Evolutionary conservation across 257 asterid genomes (phyloP).

Genomic region (Nicotiana paniculata): DNA sequence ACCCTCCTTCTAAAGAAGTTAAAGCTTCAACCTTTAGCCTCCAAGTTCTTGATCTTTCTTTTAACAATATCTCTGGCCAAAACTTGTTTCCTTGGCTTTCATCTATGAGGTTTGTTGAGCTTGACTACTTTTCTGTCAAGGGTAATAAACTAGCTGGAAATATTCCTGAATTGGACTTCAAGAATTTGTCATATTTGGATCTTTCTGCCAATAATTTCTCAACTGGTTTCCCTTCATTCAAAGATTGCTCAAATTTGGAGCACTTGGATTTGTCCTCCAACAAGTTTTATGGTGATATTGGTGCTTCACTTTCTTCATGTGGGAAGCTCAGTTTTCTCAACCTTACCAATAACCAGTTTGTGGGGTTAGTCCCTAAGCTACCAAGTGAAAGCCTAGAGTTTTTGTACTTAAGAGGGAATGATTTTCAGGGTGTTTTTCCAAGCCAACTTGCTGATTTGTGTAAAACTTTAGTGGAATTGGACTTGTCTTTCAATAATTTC

Average conservation of each 20-base stretch:
- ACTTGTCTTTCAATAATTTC: slow-evolving; percentile 57
- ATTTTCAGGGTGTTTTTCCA: slow-evolving; percentile 56
- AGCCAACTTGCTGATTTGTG: slow-evolving; percentile 42
- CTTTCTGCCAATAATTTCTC: slow-evolving; percentile 73
- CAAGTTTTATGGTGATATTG: slow-evolving; percentile 53
- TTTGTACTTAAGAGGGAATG: slow-evolving; percentile 51
- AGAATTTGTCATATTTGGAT: slow-evolving; percentile 53
- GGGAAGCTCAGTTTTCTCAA: slow-evolving; percentile 53
- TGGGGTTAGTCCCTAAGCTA: slow-evolving; percentile 50
- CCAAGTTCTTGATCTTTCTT: slow-evolving; percentile 65
- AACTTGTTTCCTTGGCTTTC: slow-evolving; percentile 45
- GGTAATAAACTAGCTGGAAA: slow-evolving; percentile 51
- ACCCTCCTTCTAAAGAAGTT: slow-evolving; percentile 29
- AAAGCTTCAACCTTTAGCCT: slow-evolving; percentile 9
- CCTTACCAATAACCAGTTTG: slow-evolving; percentile 60
- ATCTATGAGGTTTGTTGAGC: slow-evolving; percentile 40
- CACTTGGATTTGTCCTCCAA: slow-evolving; percentile 80
- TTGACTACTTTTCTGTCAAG: slow-evolving; percentile 49
- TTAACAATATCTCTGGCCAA: slow-evolving; percentile 65
- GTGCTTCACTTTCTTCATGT: slow-evolving; percentile 47
- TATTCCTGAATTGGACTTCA: slow-evolving; percentile 36
- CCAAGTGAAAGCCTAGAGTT: slow-evolving; percentile 46
- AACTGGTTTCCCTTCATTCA: slow-evolving; percentile 38
- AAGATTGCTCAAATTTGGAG: slow-evolving; percentile 47
- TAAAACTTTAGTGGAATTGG: slow-evolving; percentile 55